Base-by-base conservation (phyloP, 257 asterid genomes). In the Primulina tabacum region DNA sequence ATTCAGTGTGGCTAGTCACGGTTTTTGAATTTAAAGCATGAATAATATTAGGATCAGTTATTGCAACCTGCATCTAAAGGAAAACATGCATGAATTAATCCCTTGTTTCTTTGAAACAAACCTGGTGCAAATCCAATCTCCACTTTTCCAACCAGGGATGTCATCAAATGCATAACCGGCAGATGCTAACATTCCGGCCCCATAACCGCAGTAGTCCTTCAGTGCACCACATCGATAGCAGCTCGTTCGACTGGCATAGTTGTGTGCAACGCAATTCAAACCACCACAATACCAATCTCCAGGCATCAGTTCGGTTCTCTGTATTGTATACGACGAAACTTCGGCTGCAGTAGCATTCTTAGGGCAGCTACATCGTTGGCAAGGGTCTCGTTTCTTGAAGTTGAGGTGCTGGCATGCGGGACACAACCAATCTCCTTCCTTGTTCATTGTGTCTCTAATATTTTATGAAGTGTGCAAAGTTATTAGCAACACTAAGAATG, bases 121-220 rank as follows among this genome's bases (percentile, higher is more conserved):
- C 96, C 95, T 81, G 37, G 57, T 24, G 87, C 98, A 92, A 53
- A 89, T 85, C 98, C 98, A 92, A 72, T 92, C 97, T 14, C 98
- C 98, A 30, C 62, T 79, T 79, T 92, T 92, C 92, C 96, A 92
- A 2, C 98, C 97, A 8, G 98, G 98, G 68, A 88, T 65, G 24
- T 90, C 65, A n/a, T 82, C 89, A 43, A 61, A 81, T 14, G 71
- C 82, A 58, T 84, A 86, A 35, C 85, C 84, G 9, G 82, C 78
- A 0, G 93, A 28, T 2, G 85, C 82, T 28, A 78, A 71, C 69
- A 83, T 60, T 59, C 82, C 93, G 28, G 79, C 79, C 0, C 80
- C 86, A 12, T 78, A 75, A 0, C 90, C 95, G 37, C 77, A 72
- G 53, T 77, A 86, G 24, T 89, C 92, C 30, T 84, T 84, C 2